Base-by-base conservation (phyloP, 169 alveolate genomes). In the Plasmodium sp. region DNA sequence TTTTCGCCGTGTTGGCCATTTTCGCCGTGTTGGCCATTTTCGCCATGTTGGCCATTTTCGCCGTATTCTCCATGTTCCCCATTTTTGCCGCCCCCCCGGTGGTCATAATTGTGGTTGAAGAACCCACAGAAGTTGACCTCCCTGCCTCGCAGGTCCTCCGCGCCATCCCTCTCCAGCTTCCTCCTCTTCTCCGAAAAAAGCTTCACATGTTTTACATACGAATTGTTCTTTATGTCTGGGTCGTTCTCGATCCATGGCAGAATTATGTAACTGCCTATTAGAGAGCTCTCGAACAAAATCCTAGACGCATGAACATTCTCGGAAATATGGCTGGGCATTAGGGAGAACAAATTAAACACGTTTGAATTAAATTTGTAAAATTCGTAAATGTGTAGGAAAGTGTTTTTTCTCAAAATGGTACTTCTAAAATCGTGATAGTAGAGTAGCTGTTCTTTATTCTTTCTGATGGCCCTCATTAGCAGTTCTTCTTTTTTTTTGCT, bases 221-320 rank as follows among this genome's bases (percentile, higher is more conserved):
- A 67, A 54, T 96, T 96, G 34, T 93, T 83, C 74, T 79, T 56
- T 45, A 96, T 94, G 83, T 96, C 97, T 12, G 91, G 92, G 56
- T 96, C 97, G 36, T 94, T 94, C 22, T 95, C 97, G 14, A 86
- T 90, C 97, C 97, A 96, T 27, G 97, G 97, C 62, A 96, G 41
- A 84, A 96, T 96, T 79, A 94, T 79, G 39, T 92, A 94, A 56
- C 84, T 92, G 6, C 97, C 97, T n/a, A 96, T 95, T 14, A 94
- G 18, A 1, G 96, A 93, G 45, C 96, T 86, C 73, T 94, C 96
- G 54, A 96, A 84, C 22, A 94, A 82, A 16, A 94, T 95, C 71
- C 83, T 92, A 54, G 95, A 93, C 9, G 90, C 92, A 67, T 80
- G 56, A 0, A 48, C 77, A 81, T 90, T 71, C 54, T 67, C 82